These are phyloP conservation scores for Brettanomyces naardenensis DNA, from an alignment of 805 yeast genomes.

Conservation along the genomic window DNA sequence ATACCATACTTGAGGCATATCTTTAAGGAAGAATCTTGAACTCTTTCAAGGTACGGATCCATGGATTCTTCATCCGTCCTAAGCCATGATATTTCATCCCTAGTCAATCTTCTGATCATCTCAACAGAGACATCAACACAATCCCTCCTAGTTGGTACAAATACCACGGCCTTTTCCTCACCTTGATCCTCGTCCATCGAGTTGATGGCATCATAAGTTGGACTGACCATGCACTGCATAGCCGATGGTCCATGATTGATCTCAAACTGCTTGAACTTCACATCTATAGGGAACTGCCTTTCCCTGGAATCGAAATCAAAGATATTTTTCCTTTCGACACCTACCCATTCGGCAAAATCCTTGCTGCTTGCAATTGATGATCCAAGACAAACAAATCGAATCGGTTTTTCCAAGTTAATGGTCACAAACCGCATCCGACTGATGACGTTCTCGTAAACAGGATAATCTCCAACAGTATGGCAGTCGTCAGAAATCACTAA, in stretches of 20 bases:
- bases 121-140: conserved; percentile 46
- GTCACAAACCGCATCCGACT: conserved; percentile 67
- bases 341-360: conserved; percentile 85
- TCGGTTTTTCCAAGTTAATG: conserved; percentile 47
- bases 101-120: conserved; percentile 26
- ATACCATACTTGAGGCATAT: conserved; percentile 49
- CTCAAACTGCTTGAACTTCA: conserved; percentile 43
- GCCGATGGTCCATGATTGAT: conserved; percentile 46
- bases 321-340: conserved; percentile 49
- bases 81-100: conserved; percentile 32
- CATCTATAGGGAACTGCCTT: conserved; percentile 47
- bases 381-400: conserved; percentile 64
- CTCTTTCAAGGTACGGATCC: conserved; percentile 31
- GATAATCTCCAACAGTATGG: conserved; percentile 62
- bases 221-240: conserved; percentile 41
- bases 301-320: conserved; percentile 67
- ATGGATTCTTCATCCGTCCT: conserved; percentile 32
- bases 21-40: conserved; percentile 39
- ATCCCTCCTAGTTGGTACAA: conserved; percentile 48
- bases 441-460: conserved; percentile 59
- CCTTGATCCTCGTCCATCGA: conserved; percentile 22
- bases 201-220: conserved; percentile 36
- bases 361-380: conserved; percentile 65
- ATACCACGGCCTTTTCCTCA: conserved; percentile 37
- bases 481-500: conserved; percentile 66